A percentile compares a stretch with the other conserved stretches of the same genome.
Evolutionary conservation across 176 grass and related monocot species (phyloP).

Genomic region (Oryza rufipogon): DNA sequence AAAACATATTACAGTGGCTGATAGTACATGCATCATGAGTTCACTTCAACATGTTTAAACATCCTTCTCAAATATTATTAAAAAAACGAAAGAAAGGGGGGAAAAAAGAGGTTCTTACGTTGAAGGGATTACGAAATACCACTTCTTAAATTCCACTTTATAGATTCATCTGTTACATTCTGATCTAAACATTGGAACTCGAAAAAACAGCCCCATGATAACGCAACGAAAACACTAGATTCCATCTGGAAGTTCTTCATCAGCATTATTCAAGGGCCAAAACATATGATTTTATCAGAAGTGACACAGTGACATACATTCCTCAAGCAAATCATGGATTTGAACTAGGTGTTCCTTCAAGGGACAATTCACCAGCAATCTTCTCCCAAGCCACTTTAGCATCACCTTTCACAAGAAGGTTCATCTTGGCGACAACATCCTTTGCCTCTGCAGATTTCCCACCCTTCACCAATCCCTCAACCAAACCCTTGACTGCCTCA

Average conservation of each 20-base stretch:
- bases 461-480: constrained; percentile 67
- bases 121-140: constrained; percentile 17
- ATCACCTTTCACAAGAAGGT: constrained; percentile 61
- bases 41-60: constrained; percentile 31
- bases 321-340: constrained; percentile 51
- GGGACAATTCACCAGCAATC: constrained; percentile 56
- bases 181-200: constrained; percentile 40
- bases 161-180: constrained; percentile 38
- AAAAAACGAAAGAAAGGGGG: constrained; percentile 7
- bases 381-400: constrained; percentile 79
- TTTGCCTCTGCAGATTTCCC: constrained; percentile 62
- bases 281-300: constrained; percentile 32
- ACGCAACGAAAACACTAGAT: constrained; percentile 26
- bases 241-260: constrained; percentile 8
- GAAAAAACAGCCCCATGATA: constrained; percentile 30
- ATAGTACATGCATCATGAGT: constrained; percentile 30
- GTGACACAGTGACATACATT: background rate
- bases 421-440: constrained; percentile 70
- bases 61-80: constrained; percentile 41
- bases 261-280: constrained; percentile 28
- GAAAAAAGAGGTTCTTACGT: constrained; percentile 29
- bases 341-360: constrained; percentile 35
- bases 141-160: constrained; percentile 40
- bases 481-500: constrained; percentile 72
- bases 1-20: constrained; percentile 24